Percentiles rank a stretch among this genome's conserved stretches.
These are phyloP conservation scores for Candida dubliniensis DNA, from an alignment of 1,139 yeast genomes.

Conservation along the genomic window DNA sequence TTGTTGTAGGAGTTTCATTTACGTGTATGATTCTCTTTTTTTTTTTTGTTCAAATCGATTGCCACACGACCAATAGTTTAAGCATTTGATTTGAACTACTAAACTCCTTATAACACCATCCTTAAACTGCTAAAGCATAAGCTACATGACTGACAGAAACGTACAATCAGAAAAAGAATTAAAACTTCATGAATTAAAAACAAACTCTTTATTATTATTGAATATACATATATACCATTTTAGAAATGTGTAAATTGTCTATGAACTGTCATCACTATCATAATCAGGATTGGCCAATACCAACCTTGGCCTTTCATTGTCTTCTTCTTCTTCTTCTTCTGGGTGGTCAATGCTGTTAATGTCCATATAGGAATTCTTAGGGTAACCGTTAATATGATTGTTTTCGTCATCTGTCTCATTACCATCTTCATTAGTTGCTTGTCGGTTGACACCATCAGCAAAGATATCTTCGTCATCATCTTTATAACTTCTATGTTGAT, in stretches of 20 bases:
- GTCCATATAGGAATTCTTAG: not conserved
- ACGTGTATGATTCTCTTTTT: not conserved
- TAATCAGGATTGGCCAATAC: constrained; percentile 73
- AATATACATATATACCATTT: not conserved
- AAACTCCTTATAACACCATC: no score
- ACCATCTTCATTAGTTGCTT: constrained; percentile 15
- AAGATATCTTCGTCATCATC: constrained; percentile 27
- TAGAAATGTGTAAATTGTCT: not conserved
- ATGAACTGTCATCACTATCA: constrained; percentile 16
- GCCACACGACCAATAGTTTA: no score
- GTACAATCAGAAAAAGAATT: no score
- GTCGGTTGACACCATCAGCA: constrained; percentile 9
- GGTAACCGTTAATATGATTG: constrained; percentile 1
- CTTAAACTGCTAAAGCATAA: no score
- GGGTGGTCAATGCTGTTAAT: constrained; percentile 5
- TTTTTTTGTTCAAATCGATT: not conserved
- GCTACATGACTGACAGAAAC: no score
- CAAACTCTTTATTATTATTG: not conserved
- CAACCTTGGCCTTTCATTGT: constrained; percentile 48
- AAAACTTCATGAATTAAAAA: no score
- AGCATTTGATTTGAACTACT: no score
- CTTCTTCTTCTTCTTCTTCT: constrained; percentile 24
- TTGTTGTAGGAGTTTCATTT: not conserved
- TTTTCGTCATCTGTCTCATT: constrained; percentile 19
- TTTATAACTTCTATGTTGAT: constrained; percentile 46